Base-by-base conservation (phyloP, 2,329 filamentous ascomycete species). In the Meredithiella fracta region DNA sequence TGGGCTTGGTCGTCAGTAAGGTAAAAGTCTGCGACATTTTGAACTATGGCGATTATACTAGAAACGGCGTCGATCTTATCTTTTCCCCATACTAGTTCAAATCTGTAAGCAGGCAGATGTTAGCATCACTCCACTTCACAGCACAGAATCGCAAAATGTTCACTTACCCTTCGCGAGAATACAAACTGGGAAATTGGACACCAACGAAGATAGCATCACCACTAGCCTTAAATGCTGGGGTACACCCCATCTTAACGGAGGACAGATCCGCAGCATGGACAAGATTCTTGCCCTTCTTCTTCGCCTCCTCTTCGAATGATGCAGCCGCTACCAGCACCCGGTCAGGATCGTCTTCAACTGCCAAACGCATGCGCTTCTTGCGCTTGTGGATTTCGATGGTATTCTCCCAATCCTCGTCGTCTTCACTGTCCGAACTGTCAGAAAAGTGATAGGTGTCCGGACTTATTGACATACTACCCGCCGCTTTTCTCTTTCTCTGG, bases 181-280 rank as follows among this genome's bases (percentile, higher is more conserved):
- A 77, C 60, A 75, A 72, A 66, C 86, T 90, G 8, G 92, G 91
- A 67, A 97, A 97, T 67, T 92, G 86, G 62, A 97, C 70, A 64
- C 82, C 73, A 58, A 94, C 78, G 9, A 68, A 70, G 5, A 81
- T 73, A 58, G 79, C 75, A 58, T 79, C 72, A 51, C 72, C 68
- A 51, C 69, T 68, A 2, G 73, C 70, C 40, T 72, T 71, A 58
- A 77, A 69, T 11, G 73, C 72, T 1, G 73, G 72, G 26, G 73
- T 72, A 58, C 75, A 78, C 44, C 73, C 74, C 4, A 72, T 69
- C 54, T 70, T 68, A 22, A 75, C 66, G 47, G 71, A 77, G 38
- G 75, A 74, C 22, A 82, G 72, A 60, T 80, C 71, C 3, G 73
- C 73, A 3, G 79, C 79, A 61, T 83, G 79, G 26, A 83, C 75